Evolutionary conservation across 2,329 filamentous ascomycete genomes (phyloP), one percentile per base, ranked within the genome.

Genomic region (Ophiocordyceps unilateralis): DNA sequence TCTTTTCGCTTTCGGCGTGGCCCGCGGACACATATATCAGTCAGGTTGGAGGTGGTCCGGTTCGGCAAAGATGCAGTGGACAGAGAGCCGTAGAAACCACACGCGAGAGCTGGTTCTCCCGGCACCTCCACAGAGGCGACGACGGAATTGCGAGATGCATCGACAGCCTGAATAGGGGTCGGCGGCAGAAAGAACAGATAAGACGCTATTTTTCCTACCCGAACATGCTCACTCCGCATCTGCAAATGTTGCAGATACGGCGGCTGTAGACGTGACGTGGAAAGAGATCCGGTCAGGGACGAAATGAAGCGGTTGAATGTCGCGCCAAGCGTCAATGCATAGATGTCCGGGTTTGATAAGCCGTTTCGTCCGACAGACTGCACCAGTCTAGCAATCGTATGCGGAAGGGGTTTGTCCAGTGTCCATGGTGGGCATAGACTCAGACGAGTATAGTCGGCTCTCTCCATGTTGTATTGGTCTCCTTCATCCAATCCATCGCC

Each of bases 281-380:
- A 56, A 34, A 63, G 50, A 11, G 58, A 55, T 5, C 55, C 55
- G 5, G 61, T 63, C 51, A 62, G 51, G 5, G 59, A 58, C 2
- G 61, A 61, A 7, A 64, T 49, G 39, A 56, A 62, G 20, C 61
- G 56, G 36, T 56, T 61, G 43, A 62, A 64, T 5, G 58, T 55
- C 19, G 55, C 48, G 2, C 61, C 61, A 3, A 63, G 44, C 2
- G 61, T 63, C 37, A 63, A 46, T 10, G 51, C 55, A 45, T 60
- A 62, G 5, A 63, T 51, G 37, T 61, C 59, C 0, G 59, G 58
- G 43, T 64, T 64, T 9, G 58, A 61, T 15, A 62, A 34, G 1
- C 60, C 60, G 5, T 46, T 43, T 2, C 51, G 47, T 20, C 53
- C 53, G 15, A 56, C 49, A 10, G 49, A 51, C 23, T 51, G 51